Evolutionary conservation across 108 stramenopile genomes (phyloP).

Genomic region (Cylindrotheca closterium): DNA sequence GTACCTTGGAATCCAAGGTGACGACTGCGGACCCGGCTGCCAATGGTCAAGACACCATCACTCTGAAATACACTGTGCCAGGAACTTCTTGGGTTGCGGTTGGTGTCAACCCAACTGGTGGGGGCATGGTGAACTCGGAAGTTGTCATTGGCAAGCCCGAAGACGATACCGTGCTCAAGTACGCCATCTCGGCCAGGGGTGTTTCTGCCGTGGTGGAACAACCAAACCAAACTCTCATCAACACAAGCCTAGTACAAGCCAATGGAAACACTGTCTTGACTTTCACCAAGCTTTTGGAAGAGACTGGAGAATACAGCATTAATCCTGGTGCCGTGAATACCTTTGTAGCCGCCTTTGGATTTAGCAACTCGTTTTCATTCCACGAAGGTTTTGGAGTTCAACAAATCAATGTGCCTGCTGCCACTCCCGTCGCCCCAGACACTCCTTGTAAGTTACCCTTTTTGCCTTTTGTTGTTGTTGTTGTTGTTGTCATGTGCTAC

Average conservation of each 20-base stretch:
- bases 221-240: slow-evolving; percentile 52
- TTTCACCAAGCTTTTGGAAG: slow-evolving; percentile 62
- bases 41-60: slow-evolving; percentile 14
- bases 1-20: slow-evolving; percentile 3
- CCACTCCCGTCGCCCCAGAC: too few species aligned
- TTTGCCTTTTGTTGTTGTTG: too few species aligned
- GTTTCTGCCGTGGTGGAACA: slow-evolving; percentile 34
- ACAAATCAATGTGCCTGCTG: too few species aligned
- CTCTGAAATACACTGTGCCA: slow-evolving; percentile 8
- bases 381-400: too few species aligned
- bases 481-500: too few species aligned
- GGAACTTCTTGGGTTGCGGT: slow-evolving; percentile 35
- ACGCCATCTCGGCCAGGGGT: slow-evolving; percentile 31
- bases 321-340: slow-evolving; percentile 28
- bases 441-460: too few species aligned
- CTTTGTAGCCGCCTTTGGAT: slow-evolving; percentile 52
- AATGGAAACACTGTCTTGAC: slow-evolving; percentile 42
- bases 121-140: slow-evolving; percentile 43
- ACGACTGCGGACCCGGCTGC: slow-evolving; percentile 4
- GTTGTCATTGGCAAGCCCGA: slow-evolving; percentile 63
- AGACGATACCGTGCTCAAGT: slow-evolving; percentile 40
- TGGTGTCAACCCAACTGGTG: slow-evolving; percentile 21
- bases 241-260: slow-evolving; percentile 40
- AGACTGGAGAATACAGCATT: slow-evolving; percentile 51
- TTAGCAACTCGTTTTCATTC: slow-evolving; percentile 27